Percentiles rank a stretch among this genome's conserved stretches.
Evolutionary conservation across 2,329 filamentous ascomycete species (phyloP).

Genomic region (Diaporthe sp.): DNA sequence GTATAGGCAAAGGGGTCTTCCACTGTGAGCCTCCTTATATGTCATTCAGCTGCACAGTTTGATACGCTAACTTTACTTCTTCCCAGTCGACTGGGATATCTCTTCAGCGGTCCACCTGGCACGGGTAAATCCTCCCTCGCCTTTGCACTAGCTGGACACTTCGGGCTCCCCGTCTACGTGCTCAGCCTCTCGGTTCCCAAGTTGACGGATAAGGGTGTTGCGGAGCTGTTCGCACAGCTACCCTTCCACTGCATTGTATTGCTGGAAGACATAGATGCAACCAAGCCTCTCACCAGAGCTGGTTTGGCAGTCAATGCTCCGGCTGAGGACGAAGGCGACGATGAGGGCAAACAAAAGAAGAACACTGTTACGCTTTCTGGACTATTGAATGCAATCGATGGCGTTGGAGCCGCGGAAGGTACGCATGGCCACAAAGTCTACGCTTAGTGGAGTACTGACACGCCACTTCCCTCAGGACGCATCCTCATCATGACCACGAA

Average conservation of each 20-base stretch:
- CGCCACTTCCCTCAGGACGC: slow-evolving; percentile 2
- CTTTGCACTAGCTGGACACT: slow-evolving; percentile 32
- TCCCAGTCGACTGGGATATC: slow-evolving; percentile 27
- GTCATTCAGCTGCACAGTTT: too few species aligned
- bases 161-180: slow-evolving; percentile 25
- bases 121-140: slow-evolving; percentile 34
- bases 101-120: slow-evolving; percentile 34
- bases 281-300: slow-evolving; percentile 7
- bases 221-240: not conserved
- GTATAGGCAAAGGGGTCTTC: slow-evolving; percentile 31
- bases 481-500: slow-evolving; percentile 38
- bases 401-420: slow-evolving; percentile 33
- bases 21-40: not conserved
- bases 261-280: slow-evolving; percentile 34
- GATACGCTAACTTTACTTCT: not conserved
- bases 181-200: slow-evolving; percentile 16
- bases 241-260: slow-evolving; percentile 31
- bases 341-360: not conserved
- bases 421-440: too few species aligned
- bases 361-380: slow-evolving; percentile 32
- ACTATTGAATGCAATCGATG: slow-evolving; percentile 34
- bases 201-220: slow-evolving; percentile 18
- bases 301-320: not conserved
- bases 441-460: too few species aligned
- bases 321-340: not conserved